These are phyloP conservation scores for Pseudocercospora ulei DNA, from an alignment of 2,329 filamentous ascomycete species.

Conservation along the genomic window DNA sequence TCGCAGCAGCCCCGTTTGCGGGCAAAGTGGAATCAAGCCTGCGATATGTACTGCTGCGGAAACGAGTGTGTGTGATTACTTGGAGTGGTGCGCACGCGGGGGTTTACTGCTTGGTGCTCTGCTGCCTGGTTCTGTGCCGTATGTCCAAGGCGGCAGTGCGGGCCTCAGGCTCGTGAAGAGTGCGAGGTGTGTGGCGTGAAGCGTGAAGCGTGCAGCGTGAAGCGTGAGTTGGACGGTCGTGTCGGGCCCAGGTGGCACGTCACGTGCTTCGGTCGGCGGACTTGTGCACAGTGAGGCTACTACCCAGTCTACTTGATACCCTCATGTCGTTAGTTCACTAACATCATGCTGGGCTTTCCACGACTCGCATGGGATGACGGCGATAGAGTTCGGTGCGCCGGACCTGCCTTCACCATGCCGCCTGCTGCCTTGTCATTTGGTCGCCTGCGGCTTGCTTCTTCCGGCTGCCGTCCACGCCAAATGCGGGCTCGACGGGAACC, in stretches of 20 bases:
- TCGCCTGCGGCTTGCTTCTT: conserved; percentile 3
- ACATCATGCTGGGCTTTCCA: background rate
- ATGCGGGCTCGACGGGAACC: conserved; percentile 35
- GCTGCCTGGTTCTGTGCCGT: conserved; percentile 1
- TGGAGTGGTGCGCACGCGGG: no score
- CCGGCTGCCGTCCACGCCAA: conserved; percentile 7
- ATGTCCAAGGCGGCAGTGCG: conserved; percentile 3
- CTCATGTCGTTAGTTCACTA: no score
- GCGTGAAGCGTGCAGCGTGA: background rate
- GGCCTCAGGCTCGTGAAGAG: background rate
- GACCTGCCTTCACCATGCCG: background rate
- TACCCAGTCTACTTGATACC: background rate
- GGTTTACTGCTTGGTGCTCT: background rate
- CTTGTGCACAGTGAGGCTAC: conserved; percentile 8
- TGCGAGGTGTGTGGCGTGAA: background rate
- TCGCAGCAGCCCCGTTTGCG: no score
- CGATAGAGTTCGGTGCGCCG: background rate
- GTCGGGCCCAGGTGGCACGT: no score
- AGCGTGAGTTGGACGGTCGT: no score
- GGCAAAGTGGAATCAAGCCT: no score
- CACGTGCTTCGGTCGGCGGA: background rate
- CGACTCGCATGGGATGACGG: background rate
- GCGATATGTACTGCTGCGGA: no score
- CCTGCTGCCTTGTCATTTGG: conserved; percentile 6
- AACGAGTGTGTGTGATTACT: background rate